Evolutionary conservation across 192 early-diverging fungal species (phyloP), one percentile per base, ranked within the genome.

Genomic region (Paraglomus occultum): DNA sequence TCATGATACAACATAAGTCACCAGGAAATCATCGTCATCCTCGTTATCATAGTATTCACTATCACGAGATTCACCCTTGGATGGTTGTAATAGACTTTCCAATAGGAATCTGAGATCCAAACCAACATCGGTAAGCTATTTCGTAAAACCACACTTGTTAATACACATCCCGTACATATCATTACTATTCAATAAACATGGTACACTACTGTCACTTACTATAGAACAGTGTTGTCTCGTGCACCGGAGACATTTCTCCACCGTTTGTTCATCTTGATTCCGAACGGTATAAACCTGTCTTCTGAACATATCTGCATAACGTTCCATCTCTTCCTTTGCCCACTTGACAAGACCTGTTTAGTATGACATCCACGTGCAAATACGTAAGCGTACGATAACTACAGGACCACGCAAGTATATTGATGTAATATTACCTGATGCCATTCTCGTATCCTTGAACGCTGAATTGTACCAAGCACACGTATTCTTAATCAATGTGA

Each of bases 401-500:
- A 11, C 14, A 23, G 31, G 12, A 64, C 38, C 0, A 42, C n/a
- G 5, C 20, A 52, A 52, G 4, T 53, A 52, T 53, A n/a, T 14
- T n/a, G 4, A 55, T 3, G 31, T 3, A 45, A 22, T 14, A 23
- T 64, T 82, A 88, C 87, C 93, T 17, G 94, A 95, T 3, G 92
- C 83, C 93, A 99, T 93, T 48, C 84, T 84, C 44, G 92, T 84
- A 67, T 95, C 91, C 18, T 88, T 86, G 72, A 99, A 99, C 4
- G 94, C 89, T 43, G 81, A 86, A 55, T 88, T 82, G 76, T 94
- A 99, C 97, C 97, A 99, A 66, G 97, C 93, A 69, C 93, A 95
- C 0, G 97, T 98, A 74, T 95, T 97, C 71, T 90, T 87, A 73
- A 98, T 92, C 52, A 96, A 77, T 9, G 90, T 83, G 73, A 99